A percentile compares a stretch with the other conserved stretches of the same genome.
These are phyloP conservation scores for Sporothrix globosa DNA, from an alignment of 2,329 filamentous ascomycete genomes.

Conservation along the genomic window DNA sequence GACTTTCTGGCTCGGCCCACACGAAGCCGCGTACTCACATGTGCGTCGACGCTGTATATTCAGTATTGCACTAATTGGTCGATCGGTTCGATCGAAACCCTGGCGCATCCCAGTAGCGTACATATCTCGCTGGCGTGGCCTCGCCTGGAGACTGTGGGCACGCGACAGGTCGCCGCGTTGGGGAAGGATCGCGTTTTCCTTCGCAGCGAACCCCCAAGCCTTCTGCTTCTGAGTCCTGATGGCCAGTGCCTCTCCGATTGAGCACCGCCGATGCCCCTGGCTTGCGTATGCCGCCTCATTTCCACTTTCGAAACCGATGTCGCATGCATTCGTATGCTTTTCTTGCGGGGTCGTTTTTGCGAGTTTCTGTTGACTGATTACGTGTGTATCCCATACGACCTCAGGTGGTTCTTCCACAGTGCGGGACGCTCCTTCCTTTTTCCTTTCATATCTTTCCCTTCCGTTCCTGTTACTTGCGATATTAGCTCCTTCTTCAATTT, in stretches of 20 bases:
- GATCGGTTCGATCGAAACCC: not conserved
- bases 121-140: not conserved
- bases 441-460: not conserved
- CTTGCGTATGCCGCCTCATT: constrained; percentile 9
- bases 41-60: too few species aligned
- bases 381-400: not conserved
- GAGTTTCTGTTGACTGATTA: not conserved
- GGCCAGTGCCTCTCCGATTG: not conserved
- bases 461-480: not conserved
- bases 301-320: not conserved
- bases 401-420: not conserved
- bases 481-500: constrained; percentile 5
- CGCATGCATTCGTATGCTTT: constrained; percentile 18
- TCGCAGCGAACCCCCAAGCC: not conserved
- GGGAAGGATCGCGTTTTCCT: constrained; percentile 17
- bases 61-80: not conserved
- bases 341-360: not conserved
- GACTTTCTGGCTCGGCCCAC: not conserved
- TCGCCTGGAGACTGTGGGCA: constrained; percentile 1
- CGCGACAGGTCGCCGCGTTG: constrained; percentile 21
- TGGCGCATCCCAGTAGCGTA: not conserved
- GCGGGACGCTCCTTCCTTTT: not conserved
- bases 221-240: not conserved
- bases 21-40: constrained; percentile 11
- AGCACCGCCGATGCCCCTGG: not conserved